Base-by-base conservation (phyloP, 2,329 filamentous ascomycete genomes). In the Sclerotinia spermophila region DNA sequence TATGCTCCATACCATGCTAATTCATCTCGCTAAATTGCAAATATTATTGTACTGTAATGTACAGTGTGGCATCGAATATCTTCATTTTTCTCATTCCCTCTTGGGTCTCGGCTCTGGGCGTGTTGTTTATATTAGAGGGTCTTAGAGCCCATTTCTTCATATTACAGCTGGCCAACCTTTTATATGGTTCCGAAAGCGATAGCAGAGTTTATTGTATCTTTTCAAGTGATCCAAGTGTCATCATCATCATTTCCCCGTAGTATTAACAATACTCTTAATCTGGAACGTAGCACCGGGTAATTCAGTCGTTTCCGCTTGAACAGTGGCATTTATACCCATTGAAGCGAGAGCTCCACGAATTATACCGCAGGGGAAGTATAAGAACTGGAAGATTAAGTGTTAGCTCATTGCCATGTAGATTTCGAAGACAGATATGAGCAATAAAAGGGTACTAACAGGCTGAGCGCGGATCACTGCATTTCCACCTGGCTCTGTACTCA, bases 331-430 rank as follows among this genome's bases (percentile, higher is more conserved):
- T 76, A 98, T 94, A 8, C 95, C 96, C 83, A 99, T 84, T 66
- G 91, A 94, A n/a, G 94, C 91, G 65, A 99, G 83, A n/a, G 93
- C 94, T 42, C 96, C 96, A 71, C 95, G 87, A 72, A 99, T 92
- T 64, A 99, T 86, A 61, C 96, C 96, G 76, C 94, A 97, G 11
- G 96, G 96, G 78, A 98, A 97, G 87, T 93, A 97, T 21, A 99
- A 85, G 80, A 96, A 97, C 91, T 96, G 48, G 30, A 72, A 69
- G 10, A 17, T 51, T 55, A 40, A 27, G 24, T 44, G 69, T 72
- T 62, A 67, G 51, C 35, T 24, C 27, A 11, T 7, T 60, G 5
- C 6, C 21, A 38, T 51, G 35, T 27, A 30, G 7, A n/a, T 15
- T 17, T 44, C 1, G 19, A 38, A 3, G 33, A 15, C 19, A 55